Base-by-base conservation (phyloP, 2,329 filamentous ascomycete species). In the Thermochaetoides dissita region DNA sequence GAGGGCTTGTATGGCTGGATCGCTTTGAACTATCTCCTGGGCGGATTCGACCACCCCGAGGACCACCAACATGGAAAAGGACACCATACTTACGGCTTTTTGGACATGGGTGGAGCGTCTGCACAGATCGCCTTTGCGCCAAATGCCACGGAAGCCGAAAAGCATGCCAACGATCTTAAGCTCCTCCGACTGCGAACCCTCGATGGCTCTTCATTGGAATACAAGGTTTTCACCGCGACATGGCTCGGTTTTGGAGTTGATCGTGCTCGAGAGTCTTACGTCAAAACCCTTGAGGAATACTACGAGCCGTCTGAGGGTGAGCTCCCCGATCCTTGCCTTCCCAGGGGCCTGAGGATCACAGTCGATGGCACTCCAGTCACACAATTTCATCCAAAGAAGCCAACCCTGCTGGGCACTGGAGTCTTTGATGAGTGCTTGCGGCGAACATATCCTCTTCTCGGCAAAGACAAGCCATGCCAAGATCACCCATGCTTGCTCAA, bases 231-330 rank as follows among this genome's bases (percentile, higher is more conserved):
- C 58, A 88, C 93, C 0, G 88, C 89, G 1, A 94, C 91, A 0
- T 98, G 91, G 91, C 71, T 98, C 6, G 89, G 89, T 0, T 98
- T 94, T 57, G 91, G 91, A n/a, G 89, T 93, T 30, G 91, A 95
- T 50, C 81, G 95, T 63, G 91, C 93, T 5, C 77, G 91, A 37
- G 71, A 81, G 51, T 74, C 88, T 43, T 98, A 93, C 54, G 68
- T 96, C n/a, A 71, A 87, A 46, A 69, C 74, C 4, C 63, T 98
- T n/a, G 60, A 81, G 43, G 76, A 84, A 31, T 71, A 77, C 1
- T 81, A 79, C 48, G 41, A 39, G 3, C 36, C 37, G 1, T 70
- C 8, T 5, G 68, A 69, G 6, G 63, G 67, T 29, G 85, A 94
- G 53, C 65, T 94, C 0, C 85, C 86, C 0, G 93, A 98, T 58